A percentile compares a stretch with the other conserved stretches of the same genome.
phyloP scores from a whole-genome alignment of 2,329 filamentous ascomycete species.

The Fusarium sulawesiense region DNA sequence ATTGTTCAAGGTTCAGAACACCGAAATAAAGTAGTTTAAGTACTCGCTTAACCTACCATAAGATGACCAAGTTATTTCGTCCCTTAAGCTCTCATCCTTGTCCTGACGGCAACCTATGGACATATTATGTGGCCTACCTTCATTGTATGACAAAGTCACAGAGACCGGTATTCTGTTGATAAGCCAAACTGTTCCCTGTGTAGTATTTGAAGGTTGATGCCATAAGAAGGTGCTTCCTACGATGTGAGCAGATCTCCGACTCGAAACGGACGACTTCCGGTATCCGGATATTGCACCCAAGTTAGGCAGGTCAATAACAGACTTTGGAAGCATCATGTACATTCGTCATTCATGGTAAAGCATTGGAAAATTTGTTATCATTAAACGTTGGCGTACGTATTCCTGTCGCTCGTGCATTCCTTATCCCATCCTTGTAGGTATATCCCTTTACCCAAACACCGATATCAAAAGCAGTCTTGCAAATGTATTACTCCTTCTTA shows the following conservation, averaged over 20 bases:
- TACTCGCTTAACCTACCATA: no score
- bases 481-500: conserved; percentile 39
- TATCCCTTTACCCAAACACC: conserved; percentile 17
- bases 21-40: no score
- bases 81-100: no score
- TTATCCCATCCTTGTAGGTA: not conserved
- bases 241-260: not conserved
- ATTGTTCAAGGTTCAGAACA: no score
- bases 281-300: not conserved
- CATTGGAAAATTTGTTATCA: not conserved
- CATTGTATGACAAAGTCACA: no score
- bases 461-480: not conserved
- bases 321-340: not conserved
- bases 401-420: not conserved
- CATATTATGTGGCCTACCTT: no score
- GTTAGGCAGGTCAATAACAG: not conserved
- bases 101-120: no score
- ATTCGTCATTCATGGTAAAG: not conserved
- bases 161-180: not conserved
- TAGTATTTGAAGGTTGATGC: not conserved
- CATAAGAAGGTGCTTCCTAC: not conserved
- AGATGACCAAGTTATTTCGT: no score
- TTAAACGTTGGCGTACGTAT: conserved; percentile 10
- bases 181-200: not conserved
- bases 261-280: not conserved